phyloP scores from a whole-genome alignment of 306 rosid genomes.

The Dalbergia cochinchinensis region DNA sequence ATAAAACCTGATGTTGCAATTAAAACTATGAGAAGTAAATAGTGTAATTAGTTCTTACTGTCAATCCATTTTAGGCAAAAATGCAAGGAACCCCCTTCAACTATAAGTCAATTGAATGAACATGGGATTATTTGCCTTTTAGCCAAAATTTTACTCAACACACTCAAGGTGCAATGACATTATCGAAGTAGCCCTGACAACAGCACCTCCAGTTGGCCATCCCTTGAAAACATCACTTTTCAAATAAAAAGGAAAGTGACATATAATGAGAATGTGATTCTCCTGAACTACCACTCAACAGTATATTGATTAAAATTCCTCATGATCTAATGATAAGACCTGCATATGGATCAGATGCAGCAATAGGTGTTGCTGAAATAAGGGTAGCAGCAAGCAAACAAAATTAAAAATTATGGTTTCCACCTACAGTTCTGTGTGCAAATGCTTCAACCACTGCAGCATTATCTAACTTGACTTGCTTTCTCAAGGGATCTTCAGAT shows the following conservation, averaged over 20 bases:
- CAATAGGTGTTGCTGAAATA: constrained; percentile 24
- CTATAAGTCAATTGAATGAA: constrained; percentile 6
- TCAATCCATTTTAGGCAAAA: neutral
- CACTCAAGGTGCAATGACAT: constrained; percentile 21
- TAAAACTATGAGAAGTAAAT: constrained; percentile 2
- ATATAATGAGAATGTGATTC: constrained; percentile 3
- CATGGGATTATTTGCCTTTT: constrained; percentile 13
- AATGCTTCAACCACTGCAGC: constrained; percentile 43
- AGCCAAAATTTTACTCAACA: constrained; percentile 21
- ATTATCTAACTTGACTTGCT: constrained; percentile 62
- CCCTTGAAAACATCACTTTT: constrained; percentile 3
- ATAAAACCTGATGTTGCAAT: constrained; percentile 4
- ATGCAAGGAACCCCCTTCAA: constrained; percentile 23
- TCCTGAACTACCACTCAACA: constrained; percentile 21
- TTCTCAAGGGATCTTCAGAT: constrained; percentile 55
- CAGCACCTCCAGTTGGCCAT: constrained; percentile 20
- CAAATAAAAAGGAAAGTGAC: constrained; percentile 25
- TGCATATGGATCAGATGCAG: constrained; percentile 33
- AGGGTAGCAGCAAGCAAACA: constrained; percentile 13
- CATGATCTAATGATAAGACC: constrained; percentile 25
- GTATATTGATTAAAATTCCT: constrained; percentile 36
- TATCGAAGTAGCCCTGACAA: constrained; percentile 9
- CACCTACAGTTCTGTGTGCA: constrained; percentile 58
- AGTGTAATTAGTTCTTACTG: constrained; percentile 6
- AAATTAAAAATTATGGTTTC: constrained; percentile 24